Conservation (phyloP, 23 red algal genomes). For the Porphyridium purpureum region DNA sequence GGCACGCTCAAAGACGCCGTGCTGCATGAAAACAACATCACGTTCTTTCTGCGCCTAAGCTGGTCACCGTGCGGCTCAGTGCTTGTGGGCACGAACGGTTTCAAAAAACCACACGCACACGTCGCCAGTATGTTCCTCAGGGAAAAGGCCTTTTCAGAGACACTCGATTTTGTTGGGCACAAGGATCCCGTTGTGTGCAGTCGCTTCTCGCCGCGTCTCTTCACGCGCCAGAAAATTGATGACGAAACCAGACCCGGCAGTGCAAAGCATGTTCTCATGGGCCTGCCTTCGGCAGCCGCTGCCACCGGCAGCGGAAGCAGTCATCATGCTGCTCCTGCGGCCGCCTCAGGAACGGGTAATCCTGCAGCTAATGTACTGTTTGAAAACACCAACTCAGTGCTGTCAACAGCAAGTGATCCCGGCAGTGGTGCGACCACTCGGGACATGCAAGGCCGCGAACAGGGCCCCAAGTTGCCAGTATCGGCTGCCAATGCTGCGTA, state of each 20-base stretch:
- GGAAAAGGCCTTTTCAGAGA: slow-evolving; percentile 17
- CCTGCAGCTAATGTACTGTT: too few relatives aligned
- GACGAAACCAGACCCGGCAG: not conserved
- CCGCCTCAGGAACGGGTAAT: too few relatives aligned
- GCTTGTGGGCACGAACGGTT: slow-evolving; percentile 55
- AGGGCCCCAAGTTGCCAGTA: too few relatives aligned
- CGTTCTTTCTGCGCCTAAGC: slow-evolving; percentile 55
- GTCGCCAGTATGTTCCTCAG: slow-evolving; percentile 68
- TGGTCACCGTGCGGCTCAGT: slow-evolving; percentile 73
- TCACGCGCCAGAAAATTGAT: slow-evolving; percentile 7
- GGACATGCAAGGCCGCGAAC: slow-evolving; percentile 2
- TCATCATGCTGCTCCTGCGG: not conserved
- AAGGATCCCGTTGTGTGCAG: slow-evolving; percentile 48
- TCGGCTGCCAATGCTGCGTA: slow-evolving; percentile 16
- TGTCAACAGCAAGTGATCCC: too few relatives aligned
- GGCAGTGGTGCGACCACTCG: too few relatives aligned
- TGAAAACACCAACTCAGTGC: too few relatives aligned
- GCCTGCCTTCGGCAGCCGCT: not conserved
- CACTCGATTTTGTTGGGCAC: slow-evolving; percentile 73
- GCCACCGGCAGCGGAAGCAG: not conserved
- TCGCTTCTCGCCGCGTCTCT: slow-evolving; percentile 68
- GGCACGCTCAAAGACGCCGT: slow-evolving; percentile 64
- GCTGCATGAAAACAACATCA: slow-evolving; percentile 42
- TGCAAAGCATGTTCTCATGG: not conserved
- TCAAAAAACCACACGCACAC: slow-evolving; percentile 28